phyloP scores from a whole-genome alignment of 768 basidiomycete species.

The Cantharellus cinnabarinus region DNA sequence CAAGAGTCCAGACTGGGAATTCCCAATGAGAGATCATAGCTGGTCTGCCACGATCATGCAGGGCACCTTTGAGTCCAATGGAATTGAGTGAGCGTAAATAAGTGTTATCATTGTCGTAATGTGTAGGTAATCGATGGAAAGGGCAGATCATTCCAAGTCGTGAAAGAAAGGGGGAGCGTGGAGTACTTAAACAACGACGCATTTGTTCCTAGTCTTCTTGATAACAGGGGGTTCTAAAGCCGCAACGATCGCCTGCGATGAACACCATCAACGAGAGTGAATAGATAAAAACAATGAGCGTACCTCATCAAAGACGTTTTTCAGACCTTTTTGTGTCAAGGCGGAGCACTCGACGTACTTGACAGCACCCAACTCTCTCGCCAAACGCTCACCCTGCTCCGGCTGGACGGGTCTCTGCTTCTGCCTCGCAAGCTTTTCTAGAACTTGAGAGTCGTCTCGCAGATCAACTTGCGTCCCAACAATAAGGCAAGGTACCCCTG shows the following conservation, averaged over 20 bases:
- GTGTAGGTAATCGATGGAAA: not conserved
- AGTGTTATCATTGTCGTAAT: no score
- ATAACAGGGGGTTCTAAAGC: conserved; percentile 92
- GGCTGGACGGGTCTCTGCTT: conserved; percentile 82
- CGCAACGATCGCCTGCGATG: conserved; percentile 78
- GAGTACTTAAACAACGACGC: conserved; percentile 57
- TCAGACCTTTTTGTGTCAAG: conserved; percentile 95
- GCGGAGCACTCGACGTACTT: conserved; percentile 99
- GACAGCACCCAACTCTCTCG: conserved; percentile 93
- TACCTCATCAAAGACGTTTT: conserved; percentile 99
- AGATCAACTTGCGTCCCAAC: conserved; percentile 97
- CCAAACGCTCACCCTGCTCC: conserved; percentile 84
- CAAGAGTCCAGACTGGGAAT: no score
- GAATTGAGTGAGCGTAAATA: no score
- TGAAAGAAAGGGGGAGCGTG: not conserved
- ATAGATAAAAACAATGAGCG: conserved; percentile 13
- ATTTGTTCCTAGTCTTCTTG: conserved; percentile 55
- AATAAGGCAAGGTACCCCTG: conserved; percentile 96
- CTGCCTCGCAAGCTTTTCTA: conserved; percentile 88
- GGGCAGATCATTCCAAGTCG: not conserved
- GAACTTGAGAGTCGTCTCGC: conserved; percentile 78
- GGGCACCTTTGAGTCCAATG: no score
- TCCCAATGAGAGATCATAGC: no score
- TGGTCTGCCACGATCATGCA: no score
- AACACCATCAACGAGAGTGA: not conserved